phyloP scores from a whole-genome alignment of 495 filamentous ascomycete species.

The Neurospora sp. region DNA sequence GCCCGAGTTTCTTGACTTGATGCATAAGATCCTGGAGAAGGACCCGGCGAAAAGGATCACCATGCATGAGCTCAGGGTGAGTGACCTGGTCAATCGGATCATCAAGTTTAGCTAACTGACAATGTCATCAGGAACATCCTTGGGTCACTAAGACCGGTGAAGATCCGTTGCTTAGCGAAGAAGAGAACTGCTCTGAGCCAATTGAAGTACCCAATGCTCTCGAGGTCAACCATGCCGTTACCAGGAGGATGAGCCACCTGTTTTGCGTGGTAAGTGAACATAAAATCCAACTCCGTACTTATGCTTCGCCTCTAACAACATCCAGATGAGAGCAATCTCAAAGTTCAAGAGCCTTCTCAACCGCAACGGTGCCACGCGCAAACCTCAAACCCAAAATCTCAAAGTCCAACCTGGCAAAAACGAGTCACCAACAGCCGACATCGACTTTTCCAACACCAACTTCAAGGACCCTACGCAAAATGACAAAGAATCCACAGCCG shows the following conservation, averaged over 20 bases:
- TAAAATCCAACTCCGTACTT: background rate
- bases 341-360: constrained; percentile 60
- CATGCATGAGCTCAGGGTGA: constrained; percentile 72
- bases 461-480: background rate
- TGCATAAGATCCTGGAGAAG: constrained; percentile 61
- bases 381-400: constrained; percentile 7
- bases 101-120: background rate
- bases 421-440: constrained; percentile 20
- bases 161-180: constrained; percentile 68
- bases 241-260: constrained; percentile 71
- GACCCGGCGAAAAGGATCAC: constrained; percentile 68
- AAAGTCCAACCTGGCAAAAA: background rate
- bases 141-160: constrained; percentile 83
- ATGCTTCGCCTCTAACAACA: constrained; percentile 5
- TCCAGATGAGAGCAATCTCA: constrained; percentile 81
- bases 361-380: constrained; percentile 16
- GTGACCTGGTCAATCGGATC: background rate
- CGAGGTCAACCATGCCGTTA: constrained; percentile 86
- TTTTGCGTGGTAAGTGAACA: constrained; percentile 70
- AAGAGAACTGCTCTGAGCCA: constrained; percentile 78
- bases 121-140: constrained; percentile 59
- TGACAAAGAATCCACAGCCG: constrained; percentile 22
- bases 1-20: constrained; percentile 55
- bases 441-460: constrained; percentile 28
- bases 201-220: constrained; percentile 75